Evolutionary conservation across 805 yeast genomes (phyloP).

Genomic region (Lipomyces japonicus): DNA sequence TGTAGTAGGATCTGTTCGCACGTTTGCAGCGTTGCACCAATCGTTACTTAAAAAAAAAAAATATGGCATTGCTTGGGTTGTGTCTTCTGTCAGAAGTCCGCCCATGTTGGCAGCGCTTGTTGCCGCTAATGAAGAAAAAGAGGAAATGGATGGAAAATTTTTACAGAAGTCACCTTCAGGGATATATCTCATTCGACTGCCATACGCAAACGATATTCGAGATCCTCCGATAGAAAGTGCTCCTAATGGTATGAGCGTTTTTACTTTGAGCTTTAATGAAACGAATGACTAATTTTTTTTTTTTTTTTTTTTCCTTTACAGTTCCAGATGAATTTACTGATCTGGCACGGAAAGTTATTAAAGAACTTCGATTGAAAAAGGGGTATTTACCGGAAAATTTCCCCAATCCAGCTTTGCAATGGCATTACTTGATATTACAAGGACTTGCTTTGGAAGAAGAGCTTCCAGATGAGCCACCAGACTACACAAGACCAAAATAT

Average conservation of each 20-base stretch:
- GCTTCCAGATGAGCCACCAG: constrained; percentile 33
- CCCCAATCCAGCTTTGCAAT: constrained; percentile 63
- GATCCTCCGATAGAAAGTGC: constrained; percentile 49
- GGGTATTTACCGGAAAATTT: constrained; percentile 57
- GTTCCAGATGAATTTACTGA: constrained; percentile 32
- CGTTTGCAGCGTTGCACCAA: constrained; percentile 65
- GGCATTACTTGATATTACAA: constrained; percentile 61
- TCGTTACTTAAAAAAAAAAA: constrained; percentile 50
- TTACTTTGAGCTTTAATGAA: too few relatives aligned
- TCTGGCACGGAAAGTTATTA: constrained; percentile 36
- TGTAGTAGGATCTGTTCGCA: constrained; percentile 58
- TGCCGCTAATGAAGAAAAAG: constrained; percentile 44
- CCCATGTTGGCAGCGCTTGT: constrained; percentile 59
- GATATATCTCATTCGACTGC: constrained; percentile 61
- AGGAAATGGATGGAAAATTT: constrained; percentile 24
- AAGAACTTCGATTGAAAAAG: constrained; percentile 44
- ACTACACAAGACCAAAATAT: constrained; percentile 29
- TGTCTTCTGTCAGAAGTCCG: constrained; percentile 48
- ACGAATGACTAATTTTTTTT: too few relatives aligned
- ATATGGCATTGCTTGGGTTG: constrained; percentile 73
- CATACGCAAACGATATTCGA: constrained; percentile 73
- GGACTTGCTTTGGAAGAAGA: constrained; percentile 62
- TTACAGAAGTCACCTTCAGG: constrained; percentile 58
- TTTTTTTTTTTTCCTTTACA: constrained; percentile 3
- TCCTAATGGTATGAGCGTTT: background rate